These are phyloP conservation scores for Penicillium atrosanguineum DNA, from an alignment of 495 filamentous ascomycete genomes.

Conservation along the genomic window DNA sequence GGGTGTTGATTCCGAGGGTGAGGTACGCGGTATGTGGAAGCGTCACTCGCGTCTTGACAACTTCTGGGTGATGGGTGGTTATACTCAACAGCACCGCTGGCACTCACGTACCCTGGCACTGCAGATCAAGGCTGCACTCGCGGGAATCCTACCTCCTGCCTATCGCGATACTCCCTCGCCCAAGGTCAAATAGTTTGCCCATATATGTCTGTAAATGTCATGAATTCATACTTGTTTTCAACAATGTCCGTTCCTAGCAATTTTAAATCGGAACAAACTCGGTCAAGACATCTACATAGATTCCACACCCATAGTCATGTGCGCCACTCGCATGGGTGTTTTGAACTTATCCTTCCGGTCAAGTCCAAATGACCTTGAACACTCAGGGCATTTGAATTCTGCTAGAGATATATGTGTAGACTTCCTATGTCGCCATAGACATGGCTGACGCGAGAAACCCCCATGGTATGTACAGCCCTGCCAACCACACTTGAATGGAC, in stretches of 20 bases:
- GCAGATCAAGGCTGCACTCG: constrained; percentile 30
- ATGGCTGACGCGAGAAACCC: constrained; percentile 10
- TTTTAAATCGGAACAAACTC: too few relatives aligned
- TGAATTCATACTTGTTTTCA: not conserved
- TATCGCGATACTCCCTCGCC: constrained; percentile 16
- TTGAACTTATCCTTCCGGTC: constrained; percentile 14
- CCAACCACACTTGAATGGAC: constrained; percentile 14
- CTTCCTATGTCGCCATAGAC: constrained; percentile 19
- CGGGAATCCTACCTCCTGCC: constrained; percentile 20
- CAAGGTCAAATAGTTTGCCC: not conserved
- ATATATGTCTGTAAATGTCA: not conserved
- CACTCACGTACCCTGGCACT: constrained; percentile 36
- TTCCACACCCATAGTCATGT: not conserved
- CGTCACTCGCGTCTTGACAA: constrained; percentile 28
- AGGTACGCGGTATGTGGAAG: constrained; percentile 37
- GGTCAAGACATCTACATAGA: not conserved
- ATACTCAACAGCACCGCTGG: constrained; percentile 30
- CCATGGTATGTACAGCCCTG: constrained; percentile 13
- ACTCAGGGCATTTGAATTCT: constrained; percentile 8
- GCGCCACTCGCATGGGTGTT: constrained; percentile 9
- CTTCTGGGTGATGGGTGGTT: constrained; percentile 39
- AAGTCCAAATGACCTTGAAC: constrained; percentile 10
- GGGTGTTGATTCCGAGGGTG: constrained; percentile 38
- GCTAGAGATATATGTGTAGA: constrained; percentile 15
- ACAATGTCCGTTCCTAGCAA: too few relatives aligned